phyloP scores from a whole-genome alignment of 768 basidiomycete genomes.

The Lactarius vividus region DNA sequence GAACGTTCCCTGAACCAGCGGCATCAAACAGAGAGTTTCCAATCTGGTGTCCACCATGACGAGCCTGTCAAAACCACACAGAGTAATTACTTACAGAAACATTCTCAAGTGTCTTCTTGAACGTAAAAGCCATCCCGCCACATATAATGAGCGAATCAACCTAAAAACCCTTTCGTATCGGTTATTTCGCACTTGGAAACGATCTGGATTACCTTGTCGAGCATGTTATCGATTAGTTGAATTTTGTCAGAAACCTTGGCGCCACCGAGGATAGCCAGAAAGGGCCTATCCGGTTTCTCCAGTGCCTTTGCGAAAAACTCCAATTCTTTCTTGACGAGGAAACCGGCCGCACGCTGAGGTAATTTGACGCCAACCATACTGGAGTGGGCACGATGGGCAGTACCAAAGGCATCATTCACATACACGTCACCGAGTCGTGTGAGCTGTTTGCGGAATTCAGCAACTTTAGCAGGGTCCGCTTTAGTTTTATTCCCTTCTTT shows the following conservation, averaged over 20 bases:
- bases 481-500: conserved; percentile 94
- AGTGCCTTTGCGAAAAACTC: conserved; percentile 98
- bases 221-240: conserved; percentile 96
- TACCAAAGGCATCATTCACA: conserved; percentile 98
- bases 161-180: conserved; percentile 38
- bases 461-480: conserved; percentile 78
- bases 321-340: conserved; percentile 98
- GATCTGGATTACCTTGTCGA: conserved; percentile 73
- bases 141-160: conserved; percentile 95
- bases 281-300: conserved; percentile 90
- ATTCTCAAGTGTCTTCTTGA: conserved; percentile 89
- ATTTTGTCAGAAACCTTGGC: conserved; percentile 99
- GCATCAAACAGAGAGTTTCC: conserved; percentile 93
- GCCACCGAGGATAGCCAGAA: conserved; percentile 97
- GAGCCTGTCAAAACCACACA: conserved; percentile 13
- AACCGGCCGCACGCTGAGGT: conserved; percentile 88
- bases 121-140: conserved; percentile 99
- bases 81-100: conserved; percentile 51
- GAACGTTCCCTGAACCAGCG: conserved; percentile 84
- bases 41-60: conserved; percentile 52
- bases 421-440: conserved; percentile 95
- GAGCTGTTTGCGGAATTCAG: conserved; percentile 82
- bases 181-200: neutral
- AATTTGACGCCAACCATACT: conserved; percentile 98
- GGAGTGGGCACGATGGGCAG: conserved; percentile 96